These are phyloP conservation scores for Megacollybia marginata DNA, from an alignment of 768 basidiomycete species.

Conservation along the genomic window DNA sequence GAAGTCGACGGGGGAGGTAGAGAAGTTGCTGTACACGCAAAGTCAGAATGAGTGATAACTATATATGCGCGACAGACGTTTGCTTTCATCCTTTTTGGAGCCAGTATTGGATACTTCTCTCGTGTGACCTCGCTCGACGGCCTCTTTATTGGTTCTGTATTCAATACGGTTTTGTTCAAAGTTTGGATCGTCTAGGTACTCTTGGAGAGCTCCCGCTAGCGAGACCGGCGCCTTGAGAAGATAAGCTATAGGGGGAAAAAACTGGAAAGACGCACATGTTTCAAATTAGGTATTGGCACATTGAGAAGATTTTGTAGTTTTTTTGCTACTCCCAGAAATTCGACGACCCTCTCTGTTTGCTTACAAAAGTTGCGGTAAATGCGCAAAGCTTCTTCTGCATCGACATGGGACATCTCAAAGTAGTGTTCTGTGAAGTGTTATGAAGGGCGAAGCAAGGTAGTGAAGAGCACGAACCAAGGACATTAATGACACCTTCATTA, in stretches of 20 bases:
- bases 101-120: slow-evolving; percentile 6
- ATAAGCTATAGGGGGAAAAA: background rate
- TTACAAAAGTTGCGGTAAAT: slow-evolving; percentile 94
- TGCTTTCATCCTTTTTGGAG: slow-evolving; percentile 6
- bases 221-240: slow-evolving; percentile 78
- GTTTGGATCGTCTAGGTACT: slow-evolving; percentile 93
- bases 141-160: slow-evolving; percentile 76
- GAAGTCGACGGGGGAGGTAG: slow-evolving; percentile 15
- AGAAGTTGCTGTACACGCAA: slow-evolving; percentile 4
- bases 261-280: slow-evolving; percentile 53
- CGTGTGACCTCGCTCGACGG: slow-evolving; percentile 37
- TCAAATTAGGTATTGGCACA: slow-evolving; percentile 89
- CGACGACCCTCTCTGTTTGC: slow-evolving; percentile 89
- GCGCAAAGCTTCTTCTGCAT: slow-evolving; percentile 74
- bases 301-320: slow-evolving; percentile 91
- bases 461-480: slow-evolving; percentile 47
- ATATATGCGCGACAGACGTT: background rate
- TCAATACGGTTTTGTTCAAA: slow-evolving; percentile 94
- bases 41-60: background rate
- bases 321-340: slow-evolving; percentile 86
- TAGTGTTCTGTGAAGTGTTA: slow-evolving; percentile 67
- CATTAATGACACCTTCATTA: slow-evolving; percentile 89
- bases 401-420: slow-evolving; percentile 96
- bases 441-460: slow-evolving; percentile 24
- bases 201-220: slow-evolving; percentile 87